A percentile compares a stretch with the other conserved stretches of the same genome.
phyloP scores from a whole-genome alignment of 2,329 filamentous ascomycete species.

The Didymella exigua region DNA sequence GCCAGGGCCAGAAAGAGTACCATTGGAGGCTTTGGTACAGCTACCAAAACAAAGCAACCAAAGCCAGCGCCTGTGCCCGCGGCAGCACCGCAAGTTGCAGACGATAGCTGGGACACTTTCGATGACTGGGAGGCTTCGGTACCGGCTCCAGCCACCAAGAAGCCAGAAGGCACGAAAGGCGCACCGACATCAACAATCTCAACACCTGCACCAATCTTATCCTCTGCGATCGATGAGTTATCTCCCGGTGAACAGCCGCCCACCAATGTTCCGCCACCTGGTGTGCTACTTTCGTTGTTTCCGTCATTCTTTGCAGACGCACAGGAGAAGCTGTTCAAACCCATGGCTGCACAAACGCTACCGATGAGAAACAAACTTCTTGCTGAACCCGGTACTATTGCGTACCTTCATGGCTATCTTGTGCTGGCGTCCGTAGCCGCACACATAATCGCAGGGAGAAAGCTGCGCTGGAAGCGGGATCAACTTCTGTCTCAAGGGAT shows the following conservation, averaged over 20 bases:
- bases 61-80: slow-evolving; percentile 5
- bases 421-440: slow-evolving; percentile 69
- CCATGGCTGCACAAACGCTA: slow-evolving; percentile 63
- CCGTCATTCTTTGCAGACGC: slow-evolving; percentile 71
- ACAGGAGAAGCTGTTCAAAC: slow-evolving; percentile 68
- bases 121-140: slow-evolving; percentile 50
- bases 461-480: slow-evolving; percentile 89
- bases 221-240: slow-evolving; percentile 28
- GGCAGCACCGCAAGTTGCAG: slow-evolving; percentile 15
- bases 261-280: slow-evolving; percentile 87
- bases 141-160: slow-evolving; percentile 18
- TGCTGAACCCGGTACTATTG: slow-evolving; percentile 64
- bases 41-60: slow-evolving; percentile 12
- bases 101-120: slow-evolving; percentile 56
- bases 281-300: slow-evolving; percentile 78
- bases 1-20: slow-evolving; percentile 16
- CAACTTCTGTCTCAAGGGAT: slow-evolving; percentile 83
- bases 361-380: slow-evolving; percentile 68
- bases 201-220: slow-evolving; percentile 28
- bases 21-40: slow-evolving; percentile 23
- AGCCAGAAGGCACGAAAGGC: slow-evolving; percentile 3
- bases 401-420: slow-evolving; percentile 70
- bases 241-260: slow-evolving; percentile 61
- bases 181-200: background rate
- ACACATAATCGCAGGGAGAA: slow-evolving; percentile 83